Evolutionary conservation across 2,329 filamentous ascomycete genomes (phyloP), one percentile per base, ranked within the genome.

Genomic region (Fusarium sp.): DNA sequence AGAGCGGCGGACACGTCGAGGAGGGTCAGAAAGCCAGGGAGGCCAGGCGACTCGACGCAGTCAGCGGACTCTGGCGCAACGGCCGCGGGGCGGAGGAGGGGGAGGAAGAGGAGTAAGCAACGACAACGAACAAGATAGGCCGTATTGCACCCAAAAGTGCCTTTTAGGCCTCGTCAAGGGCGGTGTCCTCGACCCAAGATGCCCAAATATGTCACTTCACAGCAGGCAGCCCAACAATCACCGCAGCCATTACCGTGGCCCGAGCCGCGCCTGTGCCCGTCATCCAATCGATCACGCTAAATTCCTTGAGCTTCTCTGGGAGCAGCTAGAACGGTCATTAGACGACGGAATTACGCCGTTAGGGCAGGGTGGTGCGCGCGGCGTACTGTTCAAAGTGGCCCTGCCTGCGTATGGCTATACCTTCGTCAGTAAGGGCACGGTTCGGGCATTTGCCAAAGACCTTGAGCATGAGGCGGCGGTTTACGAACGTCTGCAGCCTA

Each of bases 401-500:
- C 8, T 39, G 8, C 37, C n/a, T 39, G 37, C 37, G 37, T n/a
- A 39, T n/a, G 37, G 37, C 37, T 39, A 39, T 5, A 39, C 18
- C 18, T 39, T 39, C 4, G 16, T 39, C 37, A 39, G 37, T 18
- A 39, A 39, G 37, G 37, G 37, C 8, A 39, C 37, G 18, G 37
- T 39, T 2, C 18, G 18, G 18, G 37, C 39, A 3, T 41, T 41
- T 5, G 1, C 20, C 5, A 41, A 20, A 41, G 39, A 41, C 2
- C 39, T 41, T 6, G 39, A 20, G 39, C 39, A 41, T 5, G n/a
- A 41, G 9, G 39, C n/a, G 1, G 39, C 39, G 4, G 39, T 41
- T 41, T 86, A 86, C 67, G 11, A 74, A 14, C 79, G 78, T n/a
- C 77, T 85, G 0, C 20, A 68, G 56, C 58, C 75, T 11, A 52